These are phyloP conservation scores for Pneumocystis wakefieldiae DNA, from an alignment of 1,139 yeast species.

Conservation along the genomic window DNA sequence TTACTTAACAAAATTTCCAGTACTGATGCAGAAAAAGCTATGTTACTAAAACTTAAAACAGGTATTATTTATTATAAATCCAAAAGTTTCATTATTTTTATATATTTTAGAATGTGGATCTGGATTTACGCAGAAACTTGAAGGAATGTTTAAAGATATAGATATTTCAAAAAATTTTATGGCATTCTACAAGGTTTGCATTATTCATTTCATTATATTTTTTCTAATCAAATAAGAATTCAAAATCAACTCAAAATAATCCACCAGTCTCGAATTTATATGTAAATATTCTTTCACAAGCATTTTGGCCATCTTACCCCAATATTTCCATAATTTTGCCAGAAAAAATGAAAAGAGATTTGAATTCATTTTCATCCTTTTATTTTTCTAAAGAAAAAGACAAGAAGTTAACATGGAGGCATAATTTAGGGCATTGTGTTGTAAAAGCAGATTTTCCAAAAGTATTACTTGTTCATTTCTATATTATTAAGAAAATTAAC, in stretches of 20 bases:
- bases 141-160: conserved; percentile 27
- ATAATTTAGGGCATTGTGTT: conserved; percentile 21
- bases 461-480: not conserved
- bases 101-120: conserved; percentile 21
- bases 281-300: conserved; percentile 22
- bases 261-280: conserved; percentile 17
- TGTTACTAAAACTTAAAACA: conserved; percentile 20
- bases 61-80: not conserved
- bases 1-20: conserved; percentile 21
- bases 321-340: conserved; percentile 22
- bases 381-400: conserved; percentile 18
- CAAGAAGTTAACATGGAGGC: conserved; percentile 23
- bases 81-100: not conserved
- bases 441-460: conserved; percentile 22
- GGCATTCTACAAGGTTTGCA: conserved; percentile 15
- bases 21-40: conserved; percentile 19
- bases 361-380: conserved; percentile 18
- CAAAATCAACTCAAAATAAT: conserved; percentile 11
- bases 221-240: conserved; percentile 5
- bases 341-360: conserved; percentile 15
- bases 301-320: conserved; percentile 24
- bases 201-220: not conserved
- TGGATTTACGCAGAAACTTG: conserved; percentile 21
- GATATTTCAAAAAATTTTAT: conserved; percentile 17
- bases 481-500: not conserved